Base-by-base conservation (phyloP, 768 basidiomycete species). In the Leccinum pellstonianum region DNA sequence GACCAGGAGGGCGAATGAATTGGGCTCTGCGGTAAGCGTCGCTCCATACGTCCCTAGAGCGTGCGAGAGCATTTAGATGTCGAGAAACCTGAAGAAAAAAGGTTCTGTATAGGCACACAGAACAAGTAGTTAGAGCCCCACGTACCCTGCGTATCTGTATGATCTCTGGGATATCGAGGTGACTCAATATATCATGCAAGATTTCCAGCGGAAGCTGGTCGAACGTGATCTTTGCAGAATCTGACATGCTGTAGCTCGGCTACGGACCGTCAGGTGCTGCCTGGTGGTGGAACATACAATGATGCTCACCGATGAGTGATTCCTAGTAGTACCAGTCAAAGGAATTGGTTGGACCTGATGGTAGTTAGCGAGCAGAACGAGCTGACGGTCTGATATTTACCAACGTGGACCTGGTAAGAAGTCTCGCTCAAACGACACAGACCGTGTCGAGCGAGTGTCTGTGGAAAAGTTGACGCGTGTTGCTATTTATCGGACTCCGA, bases 111-210 rank as follows among this genome's bases (percentile, higher is more conserved):
- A 38, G n/a, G 5, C 8, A 21, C n/a, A 2, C 19, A 10, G 55
- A 17, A 58, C 38, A 3, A 5, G 31, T 9, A 23, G 17, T 52
- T 27, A 38, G n/a, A 54, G 43, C 33, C 15, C 33, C 2, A 9
- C 41, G 31, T 37, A 67, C 68, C 52, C 27, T 60, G 31, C 68
- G 68, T 25, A 62, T 19, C 31, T 58, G 49, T 55, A 64, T 10
- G 54, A 68, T 56, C 14, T 67, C 68, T 14, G 59, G 57, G 47
- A 69, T 33, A 3, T 65, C 49, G 10, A 70, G 59, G 15, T 70
- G n/a, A 27, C 43, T 23, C 23, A 64, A 51, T 52, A 67, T 41
- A 17, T 11, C 19, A 8, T 54, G 21, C 27, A 69, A 19, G 7
- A 64, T 37, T 5, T 68, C 67, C 1, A 46, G 14, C 4, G 67